Percentiles rank a stretch among this genome's conserved stretches.
Evolutionary conservation across 2,329 filamentous ascomycete genomes (phyloP).

Genomic region (Phialophora chinensis): DNA sequence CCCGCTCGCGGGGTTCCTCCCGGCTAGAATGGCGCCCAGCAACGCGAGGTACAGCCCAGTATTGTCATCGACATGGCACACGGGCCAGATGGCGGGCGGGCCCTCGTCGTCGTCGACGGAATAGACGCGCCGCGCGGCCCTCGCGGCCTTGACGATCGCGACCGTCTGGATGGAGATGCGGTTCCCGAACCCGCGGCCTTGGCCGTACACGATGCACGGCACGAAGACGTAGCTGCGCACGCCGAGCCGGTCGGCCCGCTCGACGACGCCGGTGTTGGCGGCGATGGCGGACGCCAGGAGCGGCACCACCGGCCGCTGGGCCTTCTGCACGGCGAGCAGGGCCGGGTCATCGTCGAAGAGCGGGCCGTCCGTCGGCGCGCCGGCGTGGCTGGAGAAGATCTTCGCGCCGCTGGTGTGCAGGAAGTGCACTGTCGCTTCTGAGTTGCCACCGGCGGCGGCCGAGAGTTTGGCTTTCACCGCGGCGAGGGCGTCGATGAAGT

Average conservation of each 20-base stretch:
- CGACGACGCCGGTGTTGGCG: slow-evolving; percentile 54
- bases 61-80: slow-evolving; percentile 59
- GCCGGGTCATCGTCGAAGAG: slow-evolving; percentile 54
- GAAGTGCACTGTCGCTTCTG: background rate
- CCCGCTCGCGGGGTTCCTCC: slow-evolving; percentile 46
- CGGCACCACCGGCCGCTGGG: slow-evolving; percentile 39
- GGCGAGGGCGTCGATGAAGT: slow-evolving; percentile 47
- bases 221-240: slow-evolving; percentile 60
- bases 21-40: slow-evolving; percentile 52
- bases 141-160: slow-evolving; percentile 56
- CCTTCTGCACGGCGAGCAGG: slow-evolving; percentile 54
- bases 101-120: slow-evolving; percentile 52
- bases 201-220: slow-evolving; percentile 61
- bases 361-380: slow-evolving; percentile 49
- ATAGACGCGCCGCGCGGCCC: slow-evolving; percentile 50
- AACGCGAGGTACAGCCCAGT: slow-evolving; percentile 55
- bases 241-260: slow-evolving; percentile 50
- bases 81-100: slow-evolving; percentile 53
- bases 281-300: slow-evolving; percentile 44
- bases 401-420: slow-evolving; percentile 57
- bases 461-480: background rate
- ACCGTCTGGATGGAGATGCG: slow-evolving; percentile 59
- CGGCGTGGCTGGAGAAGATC: slow-evolving; percentile 57
- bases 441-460: too few species aligned
- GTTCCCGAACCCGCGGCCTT: slow-evolving; percentile 59